Evolutionary conservation across 1,139 yeast species (phyloP).

Genomic region (Lodderomyces jiufengensis): DNA sequence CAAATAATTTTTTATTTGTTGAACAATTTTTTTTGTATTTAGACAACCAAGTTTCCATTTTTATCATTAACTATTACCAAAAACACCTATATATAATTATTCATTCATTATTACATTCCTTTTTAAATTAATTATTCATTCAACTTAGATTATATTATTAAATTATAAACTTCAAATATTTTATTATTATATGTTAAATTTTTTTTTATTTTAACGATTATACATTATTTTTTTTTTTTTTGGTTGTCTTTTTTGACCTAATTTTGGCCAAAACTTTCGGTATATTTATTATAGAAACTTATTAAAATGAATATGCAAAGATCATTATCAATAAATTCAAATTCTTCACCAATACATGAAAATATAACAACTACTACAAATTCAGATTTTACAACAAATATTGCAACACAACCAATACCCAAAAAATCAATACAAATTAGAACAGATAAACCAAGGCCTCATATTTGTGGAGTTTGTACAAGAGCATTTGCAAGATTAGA

Average conservation of each 20-base stretch:
- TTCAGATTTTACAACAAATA: constrained; percentile 2
- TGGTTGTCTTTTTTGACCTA: too few relatives aligned
- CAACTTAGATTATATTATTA: too few relatives aligned
- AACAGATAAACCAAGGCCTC: constrained; percentile 90
- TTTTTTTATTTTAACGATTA: neutral
- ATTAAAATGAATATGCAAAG: constrained; percentile 3
- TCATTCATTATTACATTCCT: too few relatives aligned
- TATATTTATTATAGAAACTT: neutral
- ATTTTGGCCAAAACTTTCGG: neutral
- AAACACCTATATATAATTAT: too few relatives aligned
- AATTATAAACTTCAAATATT: too few relatives aligned
- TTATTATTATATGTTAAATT: neutral
- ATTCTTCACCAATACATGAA: constrained; percentile 1
- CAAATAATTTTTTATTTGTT: too few relatives aligned
- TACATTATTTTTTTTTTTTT: neutral
- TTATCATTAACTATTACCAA: too few relatives aligned
- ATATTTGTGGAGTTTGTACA: constrained; percentile 87
- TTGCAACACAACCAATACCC: constrained; percentile 64
- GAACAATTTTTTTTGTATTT: too few relatives aligned
- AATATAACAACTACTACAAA: neutral
- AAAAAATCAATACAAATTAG: constrained; percentile 79
- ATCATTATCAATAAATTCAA: constrained; percentile 1
- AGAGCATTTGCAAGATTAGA: constrained; percentile 94
- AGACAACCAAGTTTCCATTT: too few relatives aligned
- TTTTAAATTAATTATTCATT: too few relatives aligned